phyloP scores from a whole-genome alignment of 371 early-diverging fungal species.

The Apophysomyces sp. region DNA sequence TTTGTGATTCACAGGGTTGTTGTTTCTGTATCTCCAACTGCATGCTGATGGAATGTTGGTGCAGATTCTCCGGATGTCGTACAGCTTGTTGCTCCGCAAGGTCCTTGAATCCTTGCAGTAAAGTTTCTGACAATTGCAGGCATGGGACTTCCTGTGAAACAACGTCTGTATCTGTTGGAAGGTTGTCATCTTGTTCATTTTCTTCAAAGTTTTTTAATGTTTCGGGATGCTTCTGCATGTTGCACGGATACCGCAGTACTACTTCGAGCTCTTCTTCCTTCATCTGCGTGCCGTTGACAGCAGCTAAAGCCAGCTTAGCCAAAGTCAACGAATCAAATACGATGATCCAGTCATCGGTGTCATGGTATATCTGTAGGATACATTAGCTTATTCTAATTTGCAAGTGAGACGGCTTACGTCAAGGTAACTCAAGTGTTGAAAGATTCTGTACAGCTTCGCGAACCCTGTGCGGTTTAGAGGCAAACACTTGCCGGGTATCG shows the following conservation, averaged over 20 bases:
- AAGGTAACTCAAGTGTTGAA: neutral
- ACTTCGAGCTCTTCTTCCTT: neutral
- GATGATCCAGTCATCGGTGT: constrained; percentile 60
- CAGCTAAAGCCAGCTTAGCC: constrained; percentile 49
- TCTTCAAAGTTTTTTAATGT: too few relatives aligned
- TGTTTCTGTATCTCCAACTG: too few relatives aligned
- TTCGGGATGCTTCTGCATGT: neutral
- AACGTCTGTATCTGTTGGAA: neutral
- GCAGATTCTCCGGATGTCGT: neutral
- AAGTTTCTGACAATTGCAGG: neutral
- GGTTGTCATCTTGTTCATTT: neutral
- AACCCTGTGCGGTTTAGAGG: neutral
- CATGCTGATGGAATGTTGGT: neutral
- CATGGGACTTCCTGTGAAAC: neutral
- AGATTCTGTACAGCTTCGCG: neutral
- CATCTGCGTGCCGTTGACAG: neutral
- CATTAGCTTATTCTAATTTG: neutral
- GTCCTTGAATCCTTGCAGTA: neutral
- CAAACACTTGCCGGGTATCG: neutral
- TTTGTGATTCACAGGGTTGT: too few relatives aligned
- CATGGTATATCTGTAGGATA: constrained; percentile 42
- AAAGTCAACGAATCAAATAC: constrained; percentile 55
- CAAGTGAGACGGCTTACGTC: neutral
- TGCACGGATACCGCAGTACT: neutral
- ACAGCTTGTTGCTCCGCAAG: neutral